A percentile compares a stretch with the other conserved stretches of the same genome.
These are phyloP conservation scores for Forsythia viridissima DNA, from an alignment of 257 asterid genomes.

Conservation along the genomic window DNA sequence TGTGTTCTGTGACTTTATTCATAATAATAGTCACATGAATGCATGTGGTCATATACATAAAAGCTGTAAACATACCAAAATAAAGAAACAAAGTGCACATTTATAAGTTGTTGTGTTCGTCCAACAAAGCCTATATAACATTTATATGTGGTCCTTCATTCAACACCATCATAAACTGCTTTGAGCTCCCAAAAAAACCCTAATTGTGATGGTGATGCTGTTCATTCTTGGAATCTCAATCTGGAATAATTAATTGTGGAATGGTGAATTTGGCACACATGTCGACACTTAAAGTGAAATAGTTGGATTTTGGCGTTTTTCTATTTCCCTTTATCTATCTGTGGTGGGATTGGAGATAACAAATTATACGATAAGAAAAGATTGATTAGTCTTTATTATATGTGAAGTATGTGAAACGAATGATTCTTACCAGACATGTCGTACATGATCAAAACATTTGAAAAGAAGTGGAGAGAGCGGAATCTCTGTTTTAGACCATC, in stretches of 20 bases:
- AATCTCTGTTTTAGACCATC: background rate
- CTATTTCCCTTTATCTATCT: background rate
- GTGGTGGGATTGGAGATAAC: background rate
- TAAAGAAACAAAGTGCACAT: background rate
- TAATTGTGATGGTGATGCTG: conserved; percentile 23
- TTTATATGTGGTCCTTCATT: conserved; percentile 24
- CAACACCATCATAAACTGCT: conserved; percentile 19
- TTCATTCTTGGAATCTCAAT: conserved; percentile 20
- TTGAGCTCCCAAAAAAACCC: conserved; percentile 18
- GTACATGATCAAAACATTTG: background rate
- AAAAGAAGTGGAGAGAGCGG: background rate
- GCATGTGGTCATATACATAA: conserved; percentile 23
- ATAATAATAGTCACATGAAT: conserved; percentile 30
- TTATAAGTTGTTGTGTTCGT: background rate
- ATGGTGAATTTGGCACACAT: conserved; percentile 4
- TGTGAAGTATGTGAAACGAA: background rate
- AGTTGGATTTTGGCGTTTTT: background rate
- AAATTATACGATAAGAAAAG: background rate
- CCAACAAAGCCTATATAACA: background rate
- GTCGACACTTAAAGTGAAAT: background rate
- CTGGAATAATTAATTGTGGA: background rate
- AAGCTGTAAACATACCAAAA: background rate
- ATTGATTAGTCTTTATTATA: background rate
- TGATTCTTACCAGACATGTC: background rate
- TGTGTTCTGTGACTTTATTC: conserved; percentile 6